Conservation (phyloP, 2,329 filamentous ascomycete species). For the Rosellinia necatrix region DNA sequence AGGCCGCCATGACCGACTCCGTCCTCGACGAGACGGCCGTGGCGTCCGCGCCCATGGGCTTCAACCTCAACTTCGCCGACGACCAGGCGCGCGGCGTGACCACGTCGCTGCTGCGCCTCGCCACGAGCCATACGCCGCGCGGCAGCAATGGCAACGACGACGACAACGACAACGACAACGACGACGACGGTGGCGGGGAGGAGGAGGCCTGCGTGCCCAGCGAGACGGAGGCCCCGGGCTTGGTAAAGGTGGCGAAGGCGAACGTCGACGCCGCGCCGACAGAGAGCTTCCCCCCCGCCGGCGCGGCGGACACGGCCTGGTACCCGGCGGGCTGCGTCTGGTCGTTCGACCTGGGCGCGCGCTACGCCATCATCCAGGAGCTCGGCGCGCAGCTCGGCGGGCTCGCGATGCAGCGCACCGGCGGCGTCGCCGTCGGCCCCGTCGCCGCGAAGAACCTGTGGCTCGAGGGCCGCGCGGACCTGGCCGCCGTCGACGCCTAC, state of each 20-base stretch:
- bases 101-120: neutral
- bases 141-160: too few species aligned
- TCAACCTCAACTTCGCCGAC: neutral
- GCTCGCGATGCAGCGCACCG: conserved; percentile 5
- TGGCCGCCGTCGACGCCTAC: neutral
- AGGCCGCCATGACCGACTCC: neutral
- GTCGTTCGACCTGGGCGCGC: neutral
- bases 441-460: conserved; percentile 15
- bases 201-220: neutral
- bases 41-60: neutral
- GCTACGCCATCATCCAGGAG: neutral
- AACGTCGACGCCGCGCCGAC: conserved; percentile 4
- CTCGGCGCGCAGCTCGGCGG: neutral
- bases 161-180: too few species aligned
- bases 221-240: neutral
- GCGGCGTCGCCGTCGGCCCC: neutral
- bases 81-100: neutral
- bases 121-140: neutral
- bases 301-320: neutral
- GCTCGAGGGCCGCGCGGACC: conserved; percentile 12
- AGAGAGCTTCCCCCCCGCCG: neutral
- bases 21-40: neutral
- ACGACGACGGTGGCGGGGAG: too few species aligned
- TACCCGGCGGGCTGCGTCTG: conserved; percentile 5
- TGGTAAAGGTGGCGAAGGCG: neutral